Evolutionary conservation across 306 rosid species (phyloP), one percentile per base, ranked within the genome.

Genomic region (Rosa lucieae): DNA sequence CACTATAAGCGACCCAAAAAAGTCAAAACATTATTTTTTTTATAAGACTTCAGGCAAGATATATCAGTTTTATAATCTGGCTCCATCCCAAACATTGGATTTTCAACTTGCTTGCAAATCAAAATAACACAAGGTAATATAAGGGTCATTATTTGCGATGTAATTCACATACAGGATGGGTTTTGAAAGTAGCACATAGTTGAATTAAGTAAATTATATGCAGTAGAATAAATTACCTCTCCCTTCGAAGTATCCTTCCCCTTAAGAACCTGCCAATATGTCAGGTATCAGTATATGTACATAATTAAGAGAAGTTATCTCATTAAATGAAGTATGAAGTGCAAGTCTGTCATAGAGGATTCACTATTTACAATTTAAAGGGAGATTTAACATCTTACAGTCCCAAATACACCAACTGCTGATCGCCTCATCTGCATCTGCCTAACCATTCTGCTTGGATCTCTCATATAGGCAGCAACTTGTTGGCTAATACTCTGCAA

Each of bases 381-480:
- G 14, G 29, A 77, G 59, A 46, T 48, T 29, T 21, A 26, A 1
- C 1, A 79, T 78, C 93, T 90, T 90, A 94, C 98, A 70, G 70
- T 73, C 77, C 97, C 97, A 84, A 95, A 90, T 77, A 91, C 71
- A 44, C 80, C 80, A 55, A 89, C 81, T 61, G 83, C 73, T 6
- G 97, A 89, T 85, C 83, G 86, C 84, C 89, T 86, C 70, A 89
- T 84, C 77, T 77, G 97, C 98, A 95, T 95, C 82, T 86, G 97
- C 83, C 83, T 91, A 81, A 92, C 76, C 95, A 92, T 89, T 87
- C 97, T 91, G 84, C 92, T 91, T 52, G 97, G 97, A 81, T 95
- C 97, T 81, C 98, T 92, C 98, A 92, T 95, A 79, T 89, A 92
- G 40, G 85, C 67, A 70, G 99, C 85, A 62, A 95, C 92, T 89